A percentile compares a stretch with the other conserved stretches of the same genome.
These are phyloP conservation scores for Fusarium papillatum DNA, from an alignment of 2,329 filamentous ascomycete genomes.

Conservation along the genomic window DNA sequence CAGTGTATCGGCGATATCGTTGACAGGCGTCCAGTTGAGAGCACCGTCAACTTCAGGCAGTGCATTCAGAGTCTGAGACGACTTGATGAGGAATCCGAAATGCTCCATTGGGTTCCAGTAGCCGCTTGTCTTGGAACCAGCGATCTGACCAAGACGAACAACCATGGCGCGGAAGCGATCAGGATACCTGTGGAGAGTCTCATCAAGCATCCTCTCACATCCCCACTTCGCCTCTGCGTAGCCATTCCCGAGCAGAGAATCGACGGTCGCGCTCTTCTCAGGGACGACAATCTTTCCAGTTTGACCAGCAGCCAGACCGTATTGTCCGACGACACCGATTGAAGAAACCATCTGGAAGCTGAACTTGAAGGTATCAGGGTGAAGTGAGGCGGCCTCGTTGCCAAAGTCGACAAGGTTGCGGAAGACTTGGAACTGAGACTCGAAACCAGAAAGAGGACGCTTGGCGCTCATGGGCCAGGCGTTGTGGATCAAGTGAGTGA, in stretches of 20 bases:
- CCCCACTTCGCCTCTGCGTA: constrained; percentile 41
- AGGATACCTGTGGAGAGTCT: constrained; percentile 34
- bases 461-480: constrained; percentile 42
- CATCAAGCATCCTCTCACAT: constrained; percentile 38
- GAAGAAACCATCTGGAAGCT: constrained; percentile 33
- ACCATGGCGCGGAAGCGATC: constrained; percentile 36
- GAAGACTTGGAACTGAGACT: constrained; percentile 37
- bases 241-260: constrained; percentile 28
- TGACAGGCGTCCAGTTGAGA: constrained; percentile 33
- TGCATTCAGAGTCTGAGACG: constrained; percentile 31
- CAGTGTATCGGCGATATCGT: constrained; percentile 21
- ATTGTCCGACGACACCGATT: constrained; percentile 26
- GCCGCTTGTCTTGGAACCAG: constrained; percentile 37
- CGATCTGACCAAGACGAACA: constrained; percentile 38
- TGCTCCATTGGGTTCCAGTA: constrained; percentile 43
- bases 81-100: constrained; percentile 40
- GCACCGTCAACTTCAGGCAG: constrained; percentile 26
- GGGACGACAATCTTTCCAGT: constrained; percentile 28
- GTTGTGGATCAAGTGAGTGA: constrained; percentile 35
- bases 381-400: neutral
- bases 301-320: constrained; percentile 15
- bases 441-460: constrained; percentile 29
- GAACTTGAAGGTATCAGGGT: constrained; percentile 24
- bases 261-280: constrained; percentile 20
- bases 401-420: constrained; percentile 29